Percentiles rank a stretch among this genome's conserved stretches.
phyloP scores from a whole-genome alignment of 805 yeast genomes.

The Millerozyma miso region DNA sequence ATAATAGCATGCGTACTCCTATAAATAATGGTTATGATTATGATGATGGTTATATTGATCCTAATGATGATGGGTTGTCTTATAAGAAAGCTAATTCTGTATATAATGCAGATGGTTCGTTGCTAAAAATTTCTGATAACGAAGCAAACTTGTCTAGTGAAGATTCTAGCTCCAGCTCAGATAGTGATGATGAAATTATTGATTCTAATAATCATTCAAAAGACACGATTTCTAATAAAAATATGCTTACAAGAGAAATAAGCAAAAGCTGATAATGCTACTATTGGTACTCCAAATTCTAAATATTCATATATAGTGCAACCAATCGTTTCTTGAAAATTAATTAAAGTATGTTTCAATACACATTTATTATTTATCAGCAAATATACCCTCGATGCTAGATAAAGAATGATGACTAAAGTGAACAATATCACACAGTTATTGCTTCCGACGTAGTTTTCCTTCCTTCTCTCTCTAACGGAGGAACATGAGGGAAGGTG shows the following conservation, averaged over 20 bases:
- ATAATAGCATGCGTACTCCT: constrained; percentile 5
- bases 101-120: constrained; percentile 42
- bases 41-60: constrained; percentile 72
- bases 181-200: constrained; percentile 24
- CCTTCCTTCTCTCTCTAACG: constrained; percentile 35
- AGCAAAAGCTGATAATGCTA: constrained; percentile 28
- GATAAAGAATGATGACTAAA: too few relatives aligned
- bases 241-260: constrained; percentile 36
- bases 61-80: constrained; percentile 77
- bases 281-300: too few relatives aligned
- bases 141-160: constrained; percentile 26
- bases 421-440: neutral
- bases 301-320: too few relatives aligned
- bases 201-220: constrained; percentile 19
- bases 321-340: neutral
- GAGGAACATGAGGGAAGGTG: constrained; percentile 27
- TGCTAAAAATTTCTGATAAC: constrained; percentile 10
- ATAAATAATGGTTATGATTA: constrained; percentile 32
- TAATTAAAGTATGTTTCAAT: neutral
- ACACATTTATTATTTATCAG: constrained; percentile 1
- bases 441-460: constrained; percentile 9
- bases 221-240: constrained; percentile 12
- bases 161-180: constrained; percentile 27
- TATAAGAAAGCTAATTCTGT: constrained; percentile 63
- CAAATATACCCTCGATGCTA: too few relatives aligned